phyloP scores from a whole-genome alignment of 805 yeast species.

The Saccharomycopsis fibuligera region DNA sequence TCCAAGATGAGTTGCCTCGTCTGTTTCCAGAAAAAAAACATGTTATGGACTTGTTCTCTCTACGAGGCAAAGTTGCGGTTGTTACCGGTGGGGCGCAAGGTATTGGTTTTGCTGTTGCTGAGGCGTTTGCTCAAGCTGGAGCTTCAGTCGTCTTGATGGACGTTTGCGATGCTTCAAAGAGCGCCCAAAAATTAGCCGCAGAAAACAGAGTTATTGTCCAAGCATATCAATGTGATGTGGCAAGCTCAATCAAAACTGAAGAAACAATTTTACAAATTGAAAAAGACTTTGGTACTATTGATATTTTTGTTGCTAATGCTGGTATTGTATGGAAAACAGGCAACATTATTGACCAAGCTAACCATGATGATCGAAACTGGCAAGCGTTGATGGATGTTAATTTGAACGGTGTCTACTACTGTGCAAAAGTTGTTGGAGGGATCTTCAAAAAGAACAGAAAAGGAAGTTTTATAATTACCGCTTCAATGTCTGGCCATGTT shows the following conservation, averaged over 20 bases:
- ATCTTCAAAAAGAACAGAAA: slow-evolving; percentile 60
- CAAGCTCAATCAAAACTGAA: slow-evolving; percentile 43
- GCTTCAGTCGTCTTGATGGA: slow-evolving; percentile 73
- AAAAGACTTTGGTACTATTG: slow-evolving; percentile 71
- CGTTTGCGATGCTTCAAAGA: slow-evolving; percentile 42
- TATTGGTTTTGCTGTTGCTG: slow-evolving; percentile 75
- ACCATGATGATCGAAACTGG: slow-evolving; percentile 49
- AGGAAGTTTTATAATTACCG: slow-evolving; percentile 78
- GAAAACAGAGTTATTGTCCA: slow-evolving; percentile 53
- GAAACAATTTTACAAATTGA: slow-evolving; percentile 42
- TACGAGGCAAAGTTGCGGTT: slow-evolving; percentile 76
- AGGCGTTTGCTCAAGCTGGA: slow-evolving; percentile 79
- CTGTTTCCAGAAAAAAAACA: slow-evolving; percentile 32
- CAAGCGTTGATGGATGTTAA: slow-evolving; percentile 66
- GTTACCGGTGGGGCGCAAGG: slow-evolving; percentile 81
- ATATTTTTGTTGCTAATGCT: slow-evolving; percentile 82
- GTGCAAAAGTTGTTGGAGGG: slow-evolving; percentile 68
- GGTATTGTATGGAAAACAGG: slow-evolving; percentile 81
- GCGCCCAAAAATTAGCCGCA: slow-evolving; percentile 46
- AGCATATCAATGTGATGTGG: slow-evolving; percentile 58
- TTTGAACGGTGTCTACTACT: slow-evolving; percentile 72
- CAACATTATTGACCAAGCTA: slow-evolving; percentile 39
- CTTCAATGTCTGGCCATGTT: slow-evolving; percentile 85
- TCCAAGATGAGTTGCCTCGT: slow-evolving; percentile 10
- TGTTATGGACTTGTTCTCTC: slow-evolving; percentile 63